Evolutionary conservation across 106 monocot species (phyloP).

Genomic region (Acorus gramineus): DNA sequence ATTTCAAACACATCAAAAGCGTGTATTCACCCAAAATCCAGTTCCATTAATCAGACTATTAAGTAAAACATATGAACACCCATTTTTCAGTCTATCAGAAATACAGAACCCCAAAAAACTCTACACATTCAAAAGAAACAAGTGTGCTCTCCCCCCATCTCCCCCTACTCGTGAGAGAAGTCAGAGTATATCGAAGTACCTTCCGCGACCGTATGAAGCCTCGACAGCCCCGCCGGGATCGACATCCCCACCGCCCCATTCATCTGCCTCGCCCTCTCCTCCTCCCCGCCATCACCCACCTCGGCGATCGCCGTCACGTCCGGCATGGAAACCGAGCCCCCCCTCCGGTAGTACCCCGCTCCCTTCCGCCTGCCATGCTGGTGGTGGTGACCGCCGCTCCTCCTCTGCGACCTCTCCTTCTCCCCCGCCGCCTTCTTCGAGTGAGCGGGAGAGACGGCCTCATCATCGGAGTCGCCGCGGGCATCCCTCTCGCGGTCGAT

Average conservation of each 20-base stretch:
- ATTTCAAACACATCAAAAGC: too few relatives aligned
- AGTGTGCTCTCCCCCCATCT: background rate
- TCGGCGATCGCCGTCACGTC: conserved; percentile 26
- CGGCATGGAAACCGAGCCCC: conserved; percentile 36
- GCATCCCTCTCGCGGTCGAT: conserved; percentile 13
- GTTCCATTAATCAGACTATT: too few relatives aligned
- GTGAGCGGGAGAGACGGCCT: background rate
- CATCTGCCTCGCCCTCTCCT: background rate
- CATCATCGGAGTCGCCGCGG: conserved; percentile 2
- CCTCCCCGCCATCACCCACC: conserved; percentile 15
- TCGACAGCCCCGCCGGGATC: conserved; percentile 42
- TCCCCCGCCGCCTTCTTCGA: background rate
- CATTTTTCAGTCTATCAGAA: too few relatives aligned
- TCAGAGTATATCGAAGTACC: conserved; percentile 18
- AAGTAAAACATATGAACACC: too few relatives aligned
- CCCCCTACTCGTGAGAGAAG: conserved; percentile 4
- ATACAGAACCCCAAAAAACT: too few relatives aligned
- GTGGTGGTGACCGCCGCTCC: background rate
- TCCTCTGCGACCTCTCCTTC: background rate
- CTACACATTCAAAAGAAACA: background rate
- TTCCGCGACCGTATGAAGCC: conserved; percentile 44
- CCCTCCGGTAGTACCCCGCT: conserved; percentile 22
- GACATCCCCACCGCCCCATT: conserved; percentile 9
- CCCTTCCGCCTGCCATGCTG: conserved; percentile 2
- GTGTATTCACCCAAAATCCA: too few relatives aligned